These are phyloP conservation scores for Mycothermus thermophilus DNA, from an alignment of 495 filamentous ascomycete genomes.

Conservation along the genomic window DNA sequence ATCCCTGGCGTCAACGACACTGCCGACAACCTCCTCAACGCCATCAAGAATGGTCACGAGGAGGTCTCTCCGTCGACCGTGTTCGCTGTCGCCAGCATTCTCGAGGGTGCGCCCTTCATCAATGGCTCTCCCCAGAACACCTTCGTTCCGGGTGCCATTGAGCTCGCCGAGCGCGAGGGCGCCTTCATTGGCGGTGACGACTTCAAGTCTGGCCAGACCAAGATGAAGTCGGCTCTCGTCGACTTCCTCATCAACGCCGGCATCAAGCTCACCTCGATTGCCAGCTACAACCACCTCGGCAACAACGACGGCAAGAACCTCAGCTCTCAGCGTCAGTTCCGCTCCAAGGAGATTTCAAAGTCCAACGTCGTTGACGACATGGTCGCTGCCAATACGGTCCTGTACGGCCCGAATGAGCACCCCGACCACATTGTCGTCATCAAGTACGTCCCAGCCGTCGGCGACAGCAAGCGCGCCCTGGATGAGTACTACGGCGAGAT, in stretches of 20 bases:
- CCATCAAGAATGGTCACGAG: conserved; percentile 72
- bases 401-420: conserved; percentile 81
- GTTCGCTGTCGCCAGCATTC: conserved; percentile 86
- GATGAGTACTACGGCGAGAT: conserved; percentile 99
- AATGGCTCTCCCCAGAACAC: conserved; percentile 99
- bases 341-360: conserved; percentile 99
- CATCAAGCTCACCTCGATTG: conserved; percentile 97
- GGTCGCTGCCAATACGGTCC: conserved; percentile 85
- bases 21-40: conserved; percentile 77
- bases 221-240: conserved; percentile 98
- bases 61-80: conserved; percentile 90
- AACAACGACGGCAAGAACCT: conserved; percentile 99
- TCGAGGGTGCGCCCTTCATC: conserved; percentile 90
- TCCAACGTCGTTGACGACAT: conserved; percentile 98
- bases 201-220: conserved; percentile 99
- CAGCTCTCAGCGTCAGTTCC: conserved; percentile 94
- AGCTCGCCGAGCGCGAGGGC: conserved; percentile 74
- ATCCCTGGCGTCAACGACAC: conserved; percentile 88
- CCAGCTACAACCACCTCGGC: conserved; percentile 97
- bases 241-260: conserved; percentile 98
- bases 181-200: conserved; percentile 97
- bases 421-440: conserved; percentile 85
- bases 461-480: conserved; percentile 96
- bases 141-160: conserved; percentile 83
- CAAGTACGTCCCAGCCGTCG: conserved; percentile 98